A percentile compares a stretch with the other conserved stretches of the same genome.
These are phyloP conservation scores for Eragrostis curvula DNA, from an alignment of 176 grass and related monocot species.

Conservation along the genomic window DNA sequence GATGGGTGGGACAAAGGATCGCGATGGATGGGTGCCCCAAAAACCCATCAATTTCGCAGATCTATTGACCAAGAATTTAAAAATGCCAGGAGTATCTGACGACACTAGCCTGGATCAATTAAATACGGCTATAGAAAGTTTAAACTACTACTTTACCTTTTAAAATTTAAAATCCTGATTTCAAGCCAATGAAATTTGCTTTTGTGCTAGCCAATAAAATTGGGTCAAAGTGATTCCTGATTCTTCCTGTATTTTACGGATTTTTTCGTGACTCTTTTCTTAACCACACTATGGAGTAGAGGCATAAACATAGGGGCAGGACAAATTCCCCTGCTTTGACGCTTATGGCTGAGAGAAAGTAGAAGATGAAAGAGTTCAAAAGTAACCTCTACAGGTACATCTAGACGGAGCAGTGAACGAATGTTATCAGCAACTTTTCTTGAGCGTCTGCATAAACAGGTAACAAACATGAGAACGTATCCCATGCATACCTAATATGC, in stretches of 20 bases:
- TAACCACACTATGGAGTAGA: background rate
- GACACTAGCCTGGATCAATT: no score
- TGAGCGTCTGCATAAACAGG: constrained; percentile 57
- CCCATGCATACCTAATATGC: background rate
- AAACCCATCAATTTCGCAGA: background rate
- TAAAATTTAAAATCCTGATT: no score
- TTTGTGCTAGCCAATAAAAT: no score
- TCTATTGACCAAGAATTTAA: no score
- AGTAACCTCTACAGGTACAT: constrained; percentile 72
- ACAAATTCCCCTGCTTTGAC: background rate
- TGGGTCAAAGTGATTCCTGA: no score
- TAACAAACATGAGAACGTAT: constrained; percentile 23
- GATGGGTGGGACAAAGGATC: no score
- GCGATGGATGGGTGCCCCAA: background rate
- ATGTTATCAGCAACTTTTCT: constrained; percentile 74
- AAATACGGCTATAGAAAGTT: no score
- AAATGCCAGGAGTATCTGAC: no score
- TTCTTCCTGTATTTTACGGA: background rate
- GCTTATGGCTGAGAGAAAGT: background rate
- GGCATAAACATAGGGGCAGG: background rate
- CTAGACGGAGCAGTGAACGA: constrained; percentile 44
- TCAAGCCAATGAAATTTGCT: no score
- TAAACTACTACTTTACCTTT: no score
- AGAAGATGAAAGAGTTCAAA: background rate
- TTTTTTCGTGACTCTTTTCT: background rate